These are phyloP conservation scores for Phyllosticta citriasiana DNA, from an alignment of 2,329 filamentous ascomycete genomes.

Conservation along the genomic window DNA sequence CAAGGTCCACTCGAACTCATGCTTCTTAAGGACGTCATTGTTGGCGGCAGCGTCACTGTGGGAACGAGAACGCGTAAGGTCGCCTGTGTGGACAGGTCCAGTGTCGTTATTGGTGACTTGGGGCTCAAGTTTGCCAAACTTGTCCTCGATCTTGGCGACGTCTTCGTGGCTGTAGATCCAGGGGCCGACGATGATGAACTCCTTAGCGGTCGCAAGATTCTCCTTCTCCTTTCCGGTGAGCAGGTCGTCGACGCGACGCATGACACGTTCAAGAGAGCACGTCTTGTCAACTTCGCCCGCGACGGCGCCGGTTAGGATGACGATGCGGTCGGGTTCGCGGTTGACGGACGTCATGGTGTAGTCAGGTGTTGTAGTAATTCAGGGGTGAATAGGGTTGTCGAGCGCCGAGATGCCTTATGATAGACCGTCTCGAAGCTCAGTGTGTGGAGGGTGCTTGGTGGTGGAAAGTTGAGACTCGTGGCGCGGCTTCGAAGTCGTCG, in stretches of 20 bases:
- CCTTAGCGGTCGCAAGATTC: slow-evolving; percentile 11
- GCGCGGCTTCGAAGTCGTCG: background rate
- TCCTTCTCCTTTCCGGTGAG: slow-evolving; percentile 15
- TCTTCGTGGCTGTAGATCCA: slow-evolving; percentile 13
- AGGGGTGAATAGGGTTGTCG: background rate
- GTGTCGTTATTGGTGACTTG: slow-evolving; percentile 2
- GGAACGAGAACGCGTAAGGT: slow-evolving; percentile 5
- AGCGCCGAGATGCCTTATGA: background rate
- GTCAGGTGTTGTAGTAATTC: background rate
- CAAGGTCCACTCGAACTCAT: slow-evolving; percentile 14
- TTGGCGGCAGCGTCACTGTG: slow-evolving; percentile 3
- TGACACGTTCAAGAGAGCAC: background rate
- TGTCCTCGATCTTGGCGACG: background rate
- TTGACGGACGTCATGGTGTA: background rate
- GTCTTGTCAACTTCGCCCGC: background rate
- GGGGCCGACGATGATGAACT: slow-evolving; percentile 20
- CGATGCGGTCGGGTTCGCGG: background rate
- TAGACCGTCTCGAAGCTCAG: background rate
- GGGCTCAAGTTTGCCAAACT: slow-evolving; percentile 8
- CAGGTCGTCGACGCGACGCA: slow-evolving; percentile 12
- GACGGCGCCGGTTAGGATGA: background rate
- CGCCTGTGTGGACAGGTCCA: background rate
- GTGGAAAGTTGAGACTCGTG: background rate
- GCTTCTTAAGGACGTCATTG: background rate
- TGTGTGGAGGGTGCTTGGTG: background rate